Evolutionary conservation across 177 flowering plant species (phyloP).

Genomic region (Tripterygium wilfordii): DNA sequence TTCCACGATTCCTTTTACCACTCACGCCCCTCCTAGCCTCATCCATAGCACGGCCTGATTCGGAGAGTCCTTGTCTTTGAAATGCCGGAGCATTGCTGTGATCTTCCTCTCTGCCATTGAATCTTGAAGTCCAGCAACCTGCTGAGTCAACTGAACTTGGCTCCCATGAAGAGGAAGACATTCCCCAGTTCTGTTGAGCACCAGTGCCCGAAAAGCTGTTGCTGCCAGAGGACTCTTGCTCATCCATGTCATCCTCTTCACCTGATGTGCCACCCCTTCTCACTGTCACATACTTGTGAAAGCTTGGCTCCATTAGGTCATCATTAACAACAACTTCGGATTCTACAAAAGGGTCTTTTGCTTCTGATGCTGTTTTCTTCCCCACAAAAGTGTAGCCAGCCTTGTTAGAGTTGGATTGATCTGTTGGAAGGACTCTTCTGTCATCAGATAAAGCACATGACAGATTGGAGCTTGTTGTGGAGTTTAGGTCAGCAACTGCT

Average conservation of each 20-base stretch:
- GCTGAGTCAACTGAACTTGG: constrained; percentile 76
- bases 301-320: constrained; percentile 68
- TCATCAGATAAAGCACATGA: constrained; percentile 33
- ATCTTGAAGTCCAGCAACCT: constrained; percentile 50
- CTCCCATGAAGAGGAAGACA: constrained; percentile 59
- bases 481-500: constrained; percentile 92
- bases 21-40: constrained; percentile 9
- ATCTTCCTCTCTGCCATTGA: constrained; percentile 21
- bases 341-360: constrained; percentile 54
- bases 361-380: constrained; percentile 17
- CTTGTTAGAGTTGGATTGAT: constrained; percentile 9
- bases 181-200: constrained; percentile 33
- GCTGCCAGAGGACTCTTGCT: constrained; percentile 82
- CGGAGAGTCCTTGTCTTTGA: constrained; percentile 15
- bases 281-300: constrained; percentile 88
- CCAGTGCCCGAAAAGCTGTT: constrained; percentile 47
- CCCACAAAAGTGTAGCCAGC: constrained; percentile 3
- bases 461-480: constrained; percentile 37
- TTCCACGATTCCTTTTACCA: constrained; percentile 26
- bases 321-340: constrained; percentile 45
- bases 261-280: constrained; percentile 28
- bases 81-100: constrained; percentile 13
- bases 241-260: constrained; percentile 46
- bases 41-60: constrained; percentile 5
- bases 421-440: constrained; percentile 17